Evolutionary conservation across 441 rosid genomes (phyloP), one percentile per base, ranked within the genome.

Genomic region (Adansonia rubrostipa): DNA sequence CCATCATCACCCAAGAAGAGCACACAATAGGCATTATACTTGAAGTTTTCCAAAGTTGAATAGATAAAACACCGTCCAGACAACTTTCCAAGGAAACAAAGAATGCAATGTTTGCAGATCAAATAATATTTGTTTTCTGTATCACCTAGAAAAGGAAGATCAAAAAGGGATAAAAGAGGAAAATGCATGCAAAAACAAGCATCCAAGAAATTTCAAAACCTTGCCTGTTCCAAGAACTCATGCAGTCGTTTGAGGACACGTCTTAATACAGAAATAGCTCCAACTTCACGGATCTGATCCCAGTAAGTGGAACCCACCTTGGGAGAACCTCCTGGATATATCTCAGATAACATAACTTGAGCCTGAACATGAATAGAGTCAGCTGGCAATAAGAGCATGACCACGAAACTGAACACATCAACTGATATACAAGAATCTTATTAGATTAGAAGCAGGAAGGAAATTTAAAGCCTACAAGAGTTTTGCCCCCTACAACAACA

Each of bases 251-350:
- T 97, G 68, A 97, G 97, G 77, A 97, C 87, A 82, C 91, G 97
- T 33, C 93, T 88, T 76, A 88, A 85, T 58, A 91, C 93, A 82
- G 97, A 90, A 78, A 97, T 90, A 78, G 93, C 72, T 79, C 87
- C 96, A 61, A 92, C 92, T 89, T 95, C 98, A 71, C 84, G 94
- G 85, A 95, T 93, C 88, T 91, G 99, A 85, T 93, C 97, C 99
- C 98, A 97, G 81, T 95, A 84, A 73, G 92, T 90, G 81, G 92
- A 89, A 22, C 98, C 98, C 78, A 24, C 81, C 82, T 88, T 96
- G 48, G 99, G 98, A 85, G 94, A 87, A 83, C 94, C 94, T 87
- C 99, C 99, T n/a, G 99, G 99, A 89, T 92, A 97, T 84, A 97
- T 93, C 88, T 97, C 98, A 69, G 99, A 90, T 80, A 97, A 83